These are phyloP conservation scores for Aspergillus quadrilineatus DNA, from an alignment of 2,329 filamentous ascomycete genomes.

Conservation along the genomic window DNA sequence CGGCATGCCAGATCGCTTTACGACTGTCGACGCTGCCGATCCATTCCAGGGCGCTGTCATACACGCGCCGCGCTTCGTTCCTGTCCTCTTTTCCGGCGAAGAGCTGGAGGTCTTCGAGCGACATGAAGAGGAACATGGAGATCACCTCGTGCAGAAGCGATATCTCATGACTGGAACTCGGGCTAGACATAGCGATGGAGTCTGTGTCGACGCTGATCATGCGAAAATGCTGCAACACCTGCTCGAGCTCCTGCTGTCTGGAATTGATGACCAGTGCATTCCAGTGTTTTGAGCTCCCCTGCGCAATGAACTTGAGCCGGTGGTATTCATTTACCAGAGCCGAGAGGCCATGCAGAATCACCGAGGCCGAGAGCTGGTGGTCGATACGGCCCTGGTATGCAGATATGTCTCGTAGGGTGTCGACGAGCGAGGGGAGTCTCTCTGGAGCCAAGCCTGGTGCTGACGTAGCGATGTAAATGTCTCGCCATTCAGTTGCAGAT, in stretches of 20 bases:
- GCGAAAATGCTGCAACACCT: slow-evolving; percentile 55
- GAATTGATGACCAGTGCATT: slow-evolving; percentile 51
- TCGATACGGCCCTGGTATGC: slow-evolving; percentile 56
- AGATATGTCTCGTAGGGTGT: slow-evolving; percentile 58
- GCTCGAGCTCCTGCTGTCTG: slow-evolving; percentile 63
- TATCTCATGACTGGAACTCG: slow-evolving; percentile 24
- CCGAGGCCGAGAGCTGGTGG: slow-evolving; percentile 55
- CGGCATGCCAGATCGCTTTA: slow-evolving; percentile 63
- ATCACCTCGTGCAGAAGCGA: slow-evolving; percentile 35
- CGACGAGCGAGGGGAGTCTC: slow-evolving; percentile 41
- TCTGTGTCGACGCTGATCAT: slow-evolving; percentile 30
- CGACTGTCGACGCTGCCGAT: slow-evolving; percentile 37
- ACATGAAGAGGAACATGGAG: slow-evolving; percentile 41
- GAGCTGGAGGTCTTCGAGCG: slow-evolving; percentile 45
- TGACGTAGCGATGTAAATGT: slow-evolving; percentile 50
- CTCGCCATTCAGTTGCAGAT: slow-evolving; percentile 64
- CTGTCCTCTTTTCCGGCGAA: slow-evolving; percentile 46
- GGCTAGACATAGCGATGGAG: background rate
- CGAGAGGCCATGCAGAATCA: slow-evolving; percentile 67
- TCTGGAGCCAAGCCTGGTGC: slow-evolving; percentile 19
- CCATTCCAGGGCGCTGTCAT: slow-evolving; percentile 39
- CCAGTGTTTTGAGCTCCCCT: slow-evolving; percentile 40
- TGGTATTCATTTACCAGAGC: slow-evolving; percentile 66
- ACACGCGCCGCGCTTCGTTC: slow-evolving; percentile 38
- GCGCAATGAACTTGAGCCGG: slow-evolving; percentile 49